These are phyloP conservation scores for Microbotryum violaceum DNA, from an alignment of 1,284 basidiomycete species.

Conservation along the genomic window DNA sequence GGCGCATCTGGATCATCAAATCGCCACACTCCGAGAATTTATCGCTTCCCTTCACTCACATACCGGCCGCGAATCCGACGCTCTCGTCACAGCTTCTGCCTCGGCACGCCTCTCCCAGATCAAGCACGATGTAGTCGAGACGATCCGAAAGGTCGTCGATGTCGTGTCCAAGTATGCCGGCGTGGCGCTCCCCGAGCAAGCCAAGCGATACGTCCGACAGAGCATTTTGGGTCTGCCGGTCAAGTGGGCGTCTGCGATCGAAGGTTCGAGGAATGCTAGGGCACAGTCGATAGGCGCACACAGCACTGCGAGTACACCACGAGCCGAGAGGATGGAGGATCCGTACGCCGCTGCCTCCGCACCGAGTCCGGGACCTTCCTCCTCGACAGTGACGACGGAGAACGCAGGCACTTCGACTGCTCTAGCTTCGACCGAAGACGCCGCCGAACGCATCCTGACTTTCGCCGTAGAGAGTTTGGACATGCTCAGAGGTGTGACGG, in stretches of 20 bases:
- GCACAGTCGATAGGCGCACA: not conserved
- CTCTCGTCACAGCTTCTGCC: constrained; percentile 49
- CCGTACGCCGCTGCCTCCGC: not conserved
- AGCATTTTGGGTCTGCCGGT: constrained; percentile 75
- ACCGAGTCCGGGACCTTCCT: not conserved
- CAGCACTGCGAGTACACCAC: constrained; percentile 20
- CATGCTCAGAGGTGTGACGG: constrained; percentile 78
- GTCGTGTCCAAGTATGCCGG: constrained; percentile 82
- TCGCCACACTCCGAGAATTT: constrained; percentile 71
- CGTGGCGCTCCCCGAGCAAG: constrained; percentile 72
- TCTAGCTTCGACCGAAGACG: constrained; percentile 51
- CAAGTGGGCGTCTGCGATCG: constrained; percentile 56
- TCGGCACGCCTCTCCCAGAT: constrained; percentile 62
- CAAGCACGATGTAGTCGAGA: constrained; percentile 72
- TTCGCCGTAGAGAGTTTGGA: constrained; percentile 84
- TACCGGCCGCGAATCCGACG: constrained; percentile 40
- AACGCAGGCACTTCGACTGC: constrained; percentile 22
- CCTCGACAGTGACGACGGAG: not conserved
- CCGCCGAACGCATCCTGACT: constrained; percentile 71
- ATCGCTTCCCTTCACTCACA: constrained; percentile 54
- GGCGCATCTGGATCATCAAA: constrained; percentile 76
- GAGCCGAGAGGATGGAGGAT: constrained; percentile 19
- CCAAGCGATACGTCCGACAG: constrained; percentile 62
- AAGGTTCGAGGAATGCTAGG: constrained; percentile 9
- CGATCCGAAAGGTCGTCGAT: constrained; percentile 78